Evolutionary conservation across 208 protist species (phyloP).

Genomic region (Wallacemonas sp.): DNA sequence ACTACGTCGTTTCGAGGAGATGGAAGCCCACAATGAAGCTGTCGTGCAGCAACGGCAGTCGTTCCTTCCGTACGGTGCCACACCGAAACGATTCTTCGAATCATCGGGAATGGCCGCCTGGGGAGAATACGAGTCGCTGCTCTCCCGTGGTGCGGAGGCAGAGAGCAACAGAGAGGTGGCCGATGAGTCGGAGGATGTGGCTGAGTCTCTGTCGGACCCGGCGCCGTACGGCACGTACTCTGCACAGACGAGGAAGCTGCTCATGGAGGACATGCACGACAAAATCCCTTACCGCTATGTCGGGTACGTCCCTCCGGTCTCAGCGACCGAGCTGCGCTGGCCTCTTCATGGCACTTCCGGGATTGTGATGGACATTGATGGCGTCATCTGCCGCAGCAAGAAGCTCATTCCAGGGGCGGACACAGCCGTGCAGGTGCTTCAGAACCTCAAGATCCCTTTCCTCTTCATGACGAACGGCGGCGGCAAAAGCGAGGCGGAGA

Average conservation of each 20-base stretch:
- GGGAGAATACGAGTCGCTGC: constrained; percentile 59
- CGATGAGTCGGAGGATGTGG: background rate
- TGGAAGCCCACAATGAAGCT: constrained; percentile 44
- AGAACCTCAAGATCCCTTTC: constrained; percentile 71
- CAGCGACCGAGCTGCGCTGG: constrained; percentile 25
- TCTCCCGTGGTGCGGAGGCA: constrained; percentile 4
- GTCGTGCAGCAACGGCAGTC: constrained; percentile 38
- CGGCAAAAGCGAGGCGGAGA: constrained; percentile 55
- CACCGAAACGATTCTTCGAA: constrained; percentile 58
- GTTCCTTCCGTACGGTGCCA: constrained; percentile 81
- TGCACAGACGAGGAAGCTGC: constrained; percentile 26
- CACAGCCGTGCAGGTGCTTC: constrained; percentile 56
- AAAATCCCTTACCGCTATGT: constrained; percentile 81
- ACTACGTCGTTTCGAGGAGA: constrained; percentile 35
- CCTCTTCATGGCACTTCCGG: constrained; percentile 77
- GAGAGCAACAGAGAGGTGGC: background rate
- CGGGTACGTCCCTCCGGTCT: constrained; percentile 25
- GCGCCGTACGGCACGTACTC: constrained; percentile 35
- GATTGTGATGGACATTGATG: constrained; percentile 85
- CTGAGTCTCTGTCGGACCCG: too few species aligned
- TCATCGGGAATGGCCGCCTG: constrained; percentile 70
- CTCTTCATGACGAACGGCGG: constrained; percentile 87
- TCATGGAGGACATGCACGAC: constrained; percentile 50
- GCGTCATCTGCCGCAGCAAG: constrained; percentile 65
- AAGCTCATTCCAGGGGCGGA: constrained; percentile 73